Evolutionary conservation across 2,329 filamentous ascomycete species (phyloP), one percentile per base, ranked within the genome.

Genomic region (Sordariomycetes sp.): DNA sequence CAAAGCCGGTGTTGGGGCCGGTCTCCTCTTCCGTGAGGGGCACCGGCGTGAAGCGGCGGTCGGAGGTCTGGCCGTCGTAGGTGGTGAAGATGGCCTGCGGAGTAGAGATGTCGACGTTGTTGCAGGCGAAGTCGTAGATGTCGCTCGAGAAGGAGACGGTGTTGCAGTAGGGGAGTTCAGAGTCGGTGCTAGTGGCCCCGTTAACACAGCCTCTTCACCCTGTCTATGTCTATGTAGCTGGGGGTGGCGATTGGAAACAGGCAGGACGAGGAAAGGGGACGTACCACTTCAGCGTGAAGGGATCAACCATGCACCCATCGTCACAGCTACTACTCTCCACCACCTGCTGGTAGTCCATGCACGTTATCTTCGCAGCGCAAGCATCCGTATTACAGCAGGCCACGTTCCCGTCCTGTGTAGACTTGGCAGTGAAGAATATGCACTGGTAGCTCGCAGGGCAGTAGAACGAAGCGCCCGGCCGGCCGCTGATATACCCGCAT

Each of bases 401-500:
- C 22, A 76, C 70, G 20, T 66, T 66, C 18, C 77, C 77, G 2
- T 64, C 58, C 7, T 58, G 58, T 14, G 59, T 61, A 3, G 61
- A 56, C 3, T 66, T 60, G 4, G 70, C 62, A 1, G 71, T 71
- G 54, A 75, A 66, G 56, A 79, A 69, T 40, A 73, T 72, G 56
- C 77, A 80, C 20, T 65, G 70, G 25, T 60, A 61, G 16, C 46
- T 53, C 20, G 54, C 61, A 16, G 63, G 64, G 61, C 77, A 80
- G 14, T 68, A 73, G 62, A 72, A 77, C 3, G 68, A 68, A 2
- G 70, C 71, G 22, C 68, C 75, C 14, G 69, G 58, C 32, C 67
- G 68, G 35, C 72, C 78, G 34, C 69, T 70, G 46, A 80, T 65
- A 63, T 71, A 81, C 61, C 78, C 79, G 60, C 79, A 81, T 0